Base-by-base conservation (phyloP, 371 early-diverging fungal species). In the Mortierella polycephala region DNA sequence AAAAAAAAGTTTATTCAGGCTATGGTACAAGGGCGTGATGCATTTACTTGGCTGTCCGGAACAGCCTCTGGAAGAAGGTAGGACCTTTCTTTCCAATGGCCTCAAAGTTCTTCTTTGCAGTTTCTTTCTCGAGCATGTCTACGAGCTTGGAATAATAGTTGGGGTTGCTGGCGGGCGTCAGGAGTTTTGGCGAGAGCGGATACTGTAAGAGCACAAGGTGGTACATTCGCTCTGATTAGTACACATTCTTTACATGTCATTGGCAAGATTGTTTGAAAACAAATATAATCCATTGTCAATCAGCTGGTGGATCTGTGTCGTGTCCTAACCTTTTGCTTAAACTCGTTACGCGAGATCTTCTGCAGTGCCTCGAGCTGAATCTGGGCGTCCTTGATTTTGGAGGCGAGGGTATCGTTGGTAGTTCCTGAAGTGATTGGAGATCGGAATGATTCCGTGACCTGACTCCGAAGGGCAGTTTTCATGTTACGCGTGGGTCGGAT, bases 161-260 rank as follows among this genome's bases (percentile, higher is more conserved):
- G 49, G 89, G 89, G 63, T 89, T 89, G 61, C 87, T 84, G 45
- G 89, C 89, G 54, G 89, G 89, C 14, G 82, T 80, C 65, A 89
- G 62, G 52, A 87, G 82, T 62, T 82, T 85, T 56, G 87, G 81
- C 9, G 89, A 87, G 12, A 89, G 71, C 1, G 87, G 87, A 65
- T 85, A 86, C 89, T 89, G 70, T 14, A 42, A 8, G 11, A 13
- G 5, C 16, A 54, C 52, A 39, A 10, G 16, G 55, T 8, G 23
- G 20, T 18, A 16, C 21, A 18, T 46, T 23, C 1, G 14, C 39
- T 30, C 9, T 14, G 3, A 55, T 53, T 23, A 53, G 53, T 53
- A n/a, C 23, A n/a, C 18, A 5, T 9, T 18, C 3, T 53, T 21
- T 53, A n/a, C 23, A n/a, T 53, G 11, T 9, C 53, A 11, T 53